Conservation (phyloP, 768 basidiomycete species). For the Russula vinacea region DNA sequence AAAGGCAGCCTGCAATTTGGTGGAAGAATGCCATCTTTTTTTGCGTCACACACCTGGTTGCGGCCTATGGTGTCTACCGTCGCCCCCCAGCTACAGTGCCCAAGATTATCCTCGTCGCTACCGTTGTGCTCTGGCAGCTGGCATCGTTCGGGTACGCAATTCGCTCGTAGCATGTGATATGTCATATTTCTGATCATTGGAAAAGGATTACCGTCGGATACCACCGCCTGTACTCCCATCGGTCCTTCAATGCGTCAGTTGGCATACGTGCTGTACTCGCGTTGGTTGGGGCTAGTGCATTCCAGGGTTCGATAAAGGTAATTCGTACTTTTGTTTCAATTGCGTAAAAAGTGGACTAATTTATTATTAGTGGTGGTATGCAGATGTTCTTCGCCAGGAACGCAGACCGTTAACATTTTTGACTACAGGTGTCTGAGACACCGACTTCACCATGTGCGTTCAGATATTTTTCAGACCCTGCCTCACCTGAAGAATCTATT, state of each 20-base stretch:
- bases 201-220: constrained; percentile 70
- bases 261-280: constrained; percentile 58
- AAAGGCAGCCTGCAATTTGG: constrained; percentile 48
- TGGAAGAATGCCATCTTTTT: constrained; percentile 64
- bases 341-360: neutral
- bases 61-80: constrained; percentile 49
- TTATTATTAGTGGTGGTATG: constrained; percentile 29
- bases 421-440: constrained; percentile 66
- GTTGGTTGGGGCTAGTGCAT: constrained; percentile 64
- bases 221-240: constrained; percentile 76
- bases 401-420: constrained; percentile 49
- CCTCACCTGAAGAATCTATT: neutral
- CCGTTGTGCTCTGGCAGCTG: constrained; percentile 62
- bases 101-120: constrained; percentile 48
- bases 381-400: neutral
- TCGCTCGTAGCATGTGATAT: constrained; percentile 1
- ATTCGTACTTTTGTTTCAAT: neutral
- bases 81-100: constrained; percentile 48
- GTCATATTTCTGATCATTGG: neutral
- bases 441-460: constrained; percentile 66
- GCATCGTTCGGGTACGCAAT: constrained; percentile 62
- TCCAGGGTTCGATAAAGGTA: constrained; percentile 79
- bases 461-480: neutral
- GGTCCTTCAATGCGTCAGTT: constrained; percentile 57
- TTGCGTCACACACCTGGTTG: constrained; percentile 53